These are phyloP conservation scores for Nothopassalora personata DNA, from an alignment of 2,329 filamentous ascomycete genomes.

Conservation along the genomic window DNA sequence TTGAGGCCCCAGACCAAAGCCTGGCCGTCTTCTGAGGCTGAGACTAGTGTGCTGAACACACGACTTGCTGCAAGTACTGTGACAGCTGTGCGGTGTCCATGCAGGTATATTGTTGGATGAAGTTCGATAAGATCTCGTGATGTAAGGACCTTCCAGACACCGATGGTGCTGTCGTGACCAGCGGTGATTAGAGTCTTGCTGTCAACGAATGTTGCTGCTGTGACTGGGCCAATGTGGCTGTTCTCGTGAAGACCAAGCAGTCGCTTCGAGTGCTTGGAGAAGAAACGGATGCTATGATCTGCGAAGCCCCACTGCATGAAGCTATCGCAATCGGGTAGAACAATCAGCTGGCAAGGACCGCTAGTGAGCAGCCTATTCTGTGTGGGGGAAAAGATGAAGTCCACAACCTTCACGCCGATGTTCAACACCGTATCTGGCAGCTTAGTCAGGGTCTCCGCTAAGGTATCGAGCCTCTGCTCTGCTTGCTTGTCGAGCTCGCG, in stretches of 20 bases:
- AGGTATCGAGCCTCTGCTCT: constrained; percentile 65
- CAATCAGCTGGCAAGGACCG: constrained; percentile 77
- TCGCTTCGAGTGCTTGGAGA: constrained; percentile 74
- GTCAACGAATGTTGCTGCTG: constrained; percentile 76
- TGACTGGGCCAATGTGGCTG: constrained; percentile 84
- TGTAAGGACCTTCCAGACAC: constrained; percentile 67
- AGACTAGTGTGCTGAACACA: constrained; percentile 82
- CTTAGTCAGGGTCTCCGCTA: constrained; percentile 68
- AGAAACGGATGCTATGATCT: constrained; percentile 89
- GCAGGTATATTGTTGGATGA: constrained; percentile 70
- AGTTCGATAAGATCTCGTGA: constrained; percentile 68
- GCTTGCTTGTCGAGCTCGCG: constrained; percentile 55
- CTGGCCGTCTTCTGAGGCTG: constrained; percentile 73
- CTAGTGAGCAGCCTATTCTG: constrained; percentile 78
- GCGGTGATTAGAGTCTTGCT: constrained; percentile 87
- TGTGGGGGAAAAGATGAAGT: constrained; percentile 71
- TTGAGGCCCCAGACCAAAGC: constrained; percentile 94
- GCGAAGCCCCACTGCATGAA: constrained; percentile 95
- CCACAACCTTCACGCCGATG: constrained; percentile 73
- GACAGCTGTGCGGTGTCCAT: constrained; percentile 83
- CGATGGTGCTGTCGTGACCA: constrained; percentile 86
- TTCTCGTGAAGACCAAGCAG: constrained; percentile 87
- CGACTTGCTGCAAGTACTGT: constrained; percentile 78
- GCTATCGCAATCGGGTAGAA: constrained; percentile 80
- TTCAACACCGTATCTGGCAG: constrained; percentile 72